Conservation (phyloP, 2,329 filamentous ascomycete species). For the Pestalotiopsis fici region DNA sequence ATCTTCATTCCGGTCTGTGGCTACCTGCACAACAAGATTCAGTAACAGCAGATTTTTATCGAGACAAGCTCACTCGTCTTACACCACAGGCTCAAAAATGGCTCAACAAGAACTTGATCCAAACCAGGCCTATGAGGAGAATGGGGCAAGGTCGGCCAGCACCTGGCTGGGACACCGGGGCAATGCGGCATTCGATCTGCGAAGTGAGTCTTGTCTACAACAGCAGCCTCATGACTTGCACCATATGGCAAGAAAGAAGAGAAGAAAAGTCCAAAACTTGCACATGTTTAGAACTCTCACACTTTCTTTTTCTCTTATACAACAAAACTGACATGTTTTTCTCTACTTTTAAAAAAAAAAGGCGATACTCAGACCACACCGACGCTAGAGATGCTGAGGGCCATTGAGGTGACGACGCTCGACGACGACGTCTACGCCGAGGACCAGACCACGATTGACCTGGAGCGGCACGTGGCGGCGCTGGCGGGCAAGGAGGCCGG, state of each 20-base stretch:
- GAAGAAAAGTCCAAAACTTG: no score
- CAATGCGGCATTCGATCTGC: slow-evolving; percentile 30
- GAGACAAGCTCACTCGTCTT: neutral
- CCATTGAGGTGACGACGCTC: slow-evolving; percentile 68
- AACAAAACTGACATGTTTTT: no score
- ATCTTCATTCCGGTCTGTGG: no score
- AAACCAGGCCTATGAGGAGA: slow-evolving; percentile 4
- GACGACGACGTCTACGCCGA: slow-evolving; percentile 77
- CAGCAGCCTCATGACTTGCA: neutral
- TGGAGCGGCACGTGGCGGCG: slow-evolving; percentile 66
- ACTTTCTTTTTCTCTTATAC: no score
- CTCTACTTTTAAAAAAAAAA: slow-evolving; percentile 31
- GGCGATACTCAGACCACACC: slow-evolving; percentile 72
- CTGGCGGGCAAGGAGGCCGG: slow-evolving; percentile 68
- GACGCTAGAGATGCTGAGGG: slow-evolving; percentile 69
- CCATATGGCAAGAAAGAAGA: no score
- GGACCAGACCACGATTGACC: slow-evolving; percentile 67
- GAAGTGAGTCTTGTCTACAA: slow-evolving; percentile 22
- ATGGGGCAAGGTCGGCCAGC: slow-evolving; percentile 10
- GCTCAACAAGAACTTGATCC: neutral
- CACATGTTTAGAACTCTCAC: no score
- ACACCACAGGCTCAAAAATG: neutral
- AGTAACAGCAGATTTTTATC: neutral
- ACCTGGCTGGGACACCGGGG: slow-evolving; percentile 30
- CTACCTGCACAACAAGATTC: neutral